Base-by-base conservation (phyloP, 495 filamentous ascomycete species). In the Aspergillus olivimuriae region DNA sequence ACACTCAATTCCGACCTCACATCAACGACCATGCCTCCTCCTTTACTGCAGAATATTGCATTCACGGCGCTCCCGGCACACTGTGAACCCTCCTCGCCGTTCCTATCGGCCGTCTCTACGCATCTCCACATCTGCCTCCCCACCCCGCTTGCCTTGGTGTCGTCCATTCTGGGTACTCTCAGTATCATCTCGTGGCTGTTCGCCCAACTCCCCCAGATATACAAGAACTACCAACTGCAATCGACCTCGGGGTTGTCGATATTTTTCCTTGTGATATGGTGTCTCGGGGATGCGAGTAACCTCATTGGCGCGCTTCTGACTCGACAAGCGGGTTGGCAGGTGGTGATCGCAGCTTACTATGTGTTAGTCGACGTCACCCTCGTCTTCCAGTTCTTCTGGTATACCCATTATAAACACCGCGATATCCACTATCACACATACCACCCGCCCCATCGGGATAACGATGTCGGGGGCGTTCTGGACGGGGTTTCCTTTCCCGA, bases 161-260 rank as follows among this genome's bases (percentile, higher is more conserved):
- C 83, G 33, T 80, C 75, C 4, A 43, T 74, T n/a, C 66, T 86
- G 30, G 83, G 83, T 30, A 73, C 72, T 1, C 59, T 80, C 46
- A 83, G 78, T 53, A 86, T 87, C 28, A 51, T 79, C 30, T 78
- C 83, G 38, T 87, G 83, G 83, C 68, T 87, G n/a, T 87, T 85
- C 53, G 83, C 84, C 20, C 84, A 87, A 58, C 62, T 87, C 15
- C 83, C 83, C 2, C 83, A 87, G 51, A 83, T 87, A 33, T 80
- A 75, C 61, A 84, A 84, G 67, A 87, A 87, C 56, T 78, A 77
- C 50, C 69, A 70, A 35, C 53, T 83, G 7, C 66, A 78, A 46
- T 85, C 82, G 2, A 84, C 82, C 0, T 79, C 81, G 4, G 83
- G 83, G 4, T 56, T 87, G 31, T 84, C 80, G 3, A 70, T 82